Conservation (phyloP, 2,329 filamentous ascomycete species). For the Sporothrix euskadiensis region DNA sequence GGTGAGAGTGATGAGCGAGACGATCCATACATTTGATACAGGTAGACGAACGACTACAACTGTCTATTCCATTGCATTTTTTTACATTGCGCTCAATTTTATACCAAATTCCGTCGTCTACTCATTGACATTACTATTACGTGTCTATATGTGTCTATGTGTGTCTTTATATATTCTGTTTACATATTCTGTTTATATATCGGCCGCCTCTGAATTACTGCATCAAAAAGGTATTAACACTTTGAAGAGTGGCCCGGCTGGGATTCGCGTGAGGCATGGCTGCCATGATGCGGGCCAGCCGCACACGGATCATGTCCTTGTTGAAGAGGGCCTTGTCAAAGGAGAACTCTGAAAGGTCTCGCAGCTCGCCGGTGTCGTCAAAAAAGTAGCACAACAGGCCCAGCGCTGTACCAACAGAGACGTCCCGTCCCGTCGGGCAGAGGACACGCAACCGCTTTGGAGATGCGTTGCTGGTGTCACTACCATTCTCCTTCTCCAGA, state of each 20-base stretch:
- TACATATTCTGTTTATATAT: neutral
- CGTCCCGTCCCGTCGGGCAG: conserved; percentile 76
- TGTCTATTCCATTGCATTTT: neutral
- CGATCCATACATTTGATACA: neutral
- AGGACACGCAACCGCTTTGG: conserved; percentile 55
- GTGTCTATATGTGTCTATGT: neutral
- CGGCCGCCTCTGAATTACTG: conserved; percentile 40
- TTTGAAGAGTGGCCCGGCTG: conserved; percentile 80
- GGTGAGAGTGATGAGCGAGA: neutral
- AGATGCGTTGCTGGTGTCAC: neutral
- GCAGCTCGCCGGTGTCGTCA: conserved; percentile 48
- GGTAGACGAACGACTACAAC: neutral
- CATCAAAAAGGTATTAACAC: conserved; percentile 89
- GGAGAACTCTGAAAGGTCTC: conserved; percentile 29
- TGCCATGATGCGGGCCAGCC: conserved; percentile 79
- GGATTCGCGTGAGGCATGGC: conserved; percentile 79
- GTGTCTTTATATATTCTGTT: neutral
- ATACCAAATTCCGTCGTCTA: neutral
- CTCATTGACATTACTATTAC: conserved; percentile 17
- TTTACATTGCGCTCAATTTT: neutral
- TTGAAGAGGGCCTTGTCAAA: conserved; percentile 47
- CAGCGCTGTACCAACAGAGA: conserved; percentile 76
- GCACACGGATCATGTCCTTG: conserved; percentile 75
- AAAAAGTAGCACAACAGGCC: conserved; percentile 74
- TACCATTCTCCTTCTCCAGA: conserved; percentile 35